Evolutionary conservation across 2,329 filamentous ascomycete species (phyloP).

Genomic region (Hypoxylon sp.): DNA sequence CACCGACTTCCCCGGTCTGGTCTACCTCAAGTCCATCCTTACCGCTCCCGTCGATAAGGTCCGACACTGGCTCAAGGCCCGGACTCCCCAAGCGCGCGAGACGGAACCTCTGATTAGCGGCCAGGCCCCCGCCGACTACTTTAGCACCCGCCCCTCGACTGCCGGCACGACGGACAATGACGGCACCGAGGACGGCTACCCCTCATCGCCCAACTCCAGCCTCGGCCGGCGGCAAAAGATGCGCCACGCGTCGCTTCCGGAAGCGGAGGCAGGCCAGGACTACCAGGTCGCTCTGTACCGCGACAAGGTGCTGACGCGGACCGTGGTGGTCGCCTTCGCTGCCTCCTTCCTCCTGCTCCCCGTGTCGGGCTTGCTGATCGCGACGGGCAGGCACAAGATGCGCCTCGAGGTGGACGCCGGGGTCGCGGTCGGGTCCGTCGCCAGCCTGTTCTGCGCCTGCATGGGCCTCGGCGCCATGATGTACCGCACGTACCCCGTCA

Average conservation of each 20-base stretch:
- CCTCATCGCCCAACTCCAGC: constrained; percentile 54
- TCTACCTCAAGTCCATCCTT: constrained; percentile 63
- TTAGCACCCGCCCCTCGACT: constrained; percentile 33
- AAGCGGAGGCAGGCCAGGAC: constrained; percentile 53
- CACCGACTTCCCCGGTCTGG: constrained; percentile 67
- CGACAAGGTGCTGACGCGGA: constrained; percentile 63
- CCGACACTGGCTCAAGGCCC: constrained; percentile 57
- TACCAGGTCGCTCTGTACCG: constrained; percentile 59
- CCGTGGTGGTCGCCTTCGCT: constrained; percentile 62
- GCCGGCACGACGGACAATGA: constrained; percentile 34
- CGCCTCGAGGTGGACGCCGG: constrained; percentile 77
- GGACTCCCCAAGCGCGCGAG: constrained; percentile 25
- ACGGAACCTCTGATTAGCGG: constrained; percentile 41
- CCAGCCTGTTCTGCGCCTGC: constrained; percentile 70
- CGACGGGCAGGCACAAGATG: constrained; percentile 72
- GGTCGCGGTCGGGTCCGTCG: constrained; percentile 72
- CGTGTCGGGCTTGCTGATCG: constrained; percentile 70
- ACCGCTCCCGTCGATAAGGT: constrained; percentile 59
- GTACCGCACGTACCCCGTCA: constrained; percentile 56
- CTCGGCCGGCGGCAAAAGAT: constrained; percentile 43
- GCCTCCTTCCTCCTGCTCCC: constrained; percentile 69
- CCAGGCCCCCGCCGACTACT: constrained; percentile 40
- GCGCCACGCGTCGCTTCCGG: constrained; percentile 60
- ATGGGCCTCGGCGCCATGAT: constrained; percentile 67
- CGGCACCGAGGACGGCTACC: constrained; percentile 57